Base-by-base conservation (phyloP, 1,284 basidiomycete genomes). In the Marasmius tenuissimus region DNA sequence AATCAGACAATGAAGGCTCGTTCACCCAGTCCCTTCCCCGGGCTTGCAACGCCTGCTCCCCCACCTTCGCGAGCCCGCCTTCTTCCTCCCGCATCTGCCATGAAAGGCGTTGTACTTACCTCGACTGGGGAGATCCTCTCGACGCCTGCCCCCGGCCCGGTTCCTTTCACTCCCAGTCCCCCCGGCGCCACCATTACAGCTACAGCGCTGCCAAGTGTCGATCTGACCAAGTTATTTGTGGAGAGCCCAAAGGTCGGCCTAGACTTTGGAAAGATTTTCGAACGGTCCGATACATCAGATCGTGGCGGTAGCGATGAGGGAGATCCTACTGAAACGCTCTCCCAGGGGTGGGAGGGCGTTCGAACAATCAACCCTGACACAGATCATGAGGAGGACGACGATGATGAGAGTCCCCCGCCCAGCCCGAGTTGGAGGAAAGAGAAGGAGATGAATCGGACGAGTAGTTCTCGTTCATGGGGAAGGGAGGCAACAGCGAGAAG, bases 41-140 rank as follows among this genome's bases (percentile, higher is more conserved):
- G 45, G 5, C 72, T 80, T 61, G 75, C 78, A 57, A 83, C 82
- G 1, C 81, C 84, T 0, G 67, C 72, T 20, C 72, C 68, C 10
- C 71, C 68, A 18, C 42, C 48, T 34, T 33, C 38, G 42, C 47
- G 58, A 22, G 16, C 64, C 20, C 67, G 68, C 62, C 70, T 75
- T 47, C 65, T 70, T 22, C 66, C 71, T 9, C 69, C 75, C 20
- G 82, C 82, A 1, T 89, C 88, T 1, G 90, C 91, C 0, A 93
- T 93, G 92, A 91, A 91, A 70, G 91, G 91, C 3, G 87, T 93
- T 39, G 81, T 93, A 42, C 77, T 92, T 39, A 92, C 91, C 0
- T 76, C 84, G 2, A 92, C 91, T 0, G 91, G 91, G 4, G 85
- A 91, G 69, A 76, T 80, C 0, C 77, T 93, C 4, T 78, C 83